Evolutionary conservation across 495 filamentous ascomycete species (phyloP).

Genomic region (Xylaria bambusicola): DNA sequence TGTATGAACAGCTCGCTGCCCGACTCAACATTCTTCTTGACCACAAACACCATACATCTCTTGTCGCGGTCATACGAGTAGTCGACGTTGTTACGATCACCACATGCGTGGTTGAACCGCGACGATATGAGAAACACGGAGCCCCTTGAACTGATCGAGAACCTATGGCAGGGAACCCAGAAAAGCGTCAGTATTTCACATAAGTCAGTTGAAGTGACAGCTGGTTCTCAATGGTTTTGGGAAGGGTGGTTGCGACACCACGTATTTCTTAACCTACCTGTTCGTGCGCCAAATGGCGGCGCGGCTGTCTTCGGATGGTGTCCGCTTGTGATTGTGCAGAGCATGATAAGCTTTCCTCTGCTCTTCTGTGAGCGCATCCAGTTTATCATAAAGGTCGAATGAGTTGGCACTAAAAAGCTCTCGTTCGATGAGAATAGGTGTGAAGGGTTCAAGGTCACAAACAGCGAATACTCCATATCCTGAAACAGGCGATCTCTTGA

Average conservation of each 20-base stretch:
- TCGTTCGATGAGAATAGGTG: slow-evolving; percentile 30
- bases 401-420: slow-evolving; percentile 32
- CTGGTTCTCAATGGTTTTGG: too few species aligned
- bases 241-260: background rate
- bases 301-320: slow-evolving; percentile 8
- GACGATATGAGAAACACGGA: slow-evolving; percentile 31
- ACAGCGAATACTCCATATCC: slow-evolving; percentile 37
- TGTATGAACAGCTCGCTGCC: slow-evolving; percentile 34
- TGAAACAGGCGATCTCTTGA: slow-evolving; percentile 24
- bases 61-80: slow-evolving; percentile 19
- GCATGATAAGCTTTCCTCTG: slow-evolving; percentile 8
- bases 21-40: slow-evolving; percentile 9
- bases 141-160: slow-evolving; percentile 20
- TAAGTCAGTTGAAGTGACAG: too few species aligned
- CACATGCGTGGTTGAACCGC: slow-evolving; percentile 41
- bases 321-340: slow-evolving; percentile 2
- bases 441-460: slow-evolving; percentile 20
- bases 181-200: background rate
- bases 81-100: slow-evolving; percentile 25
- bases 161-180: slow-evolving; percentile 20
- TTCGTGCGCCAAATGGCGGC: slow-evolving; percentile 17
- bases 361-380: slow-evolving; percentile 9
- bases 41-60: slow-evolving; percentile 18
- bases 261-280: background rate
- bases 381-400: slow-evolving; percentile 13